phyloP scores from a whole-genome alignment of 495 filamentous ascomycete species.

The Lasiosphaeria miniovina region DNA sequence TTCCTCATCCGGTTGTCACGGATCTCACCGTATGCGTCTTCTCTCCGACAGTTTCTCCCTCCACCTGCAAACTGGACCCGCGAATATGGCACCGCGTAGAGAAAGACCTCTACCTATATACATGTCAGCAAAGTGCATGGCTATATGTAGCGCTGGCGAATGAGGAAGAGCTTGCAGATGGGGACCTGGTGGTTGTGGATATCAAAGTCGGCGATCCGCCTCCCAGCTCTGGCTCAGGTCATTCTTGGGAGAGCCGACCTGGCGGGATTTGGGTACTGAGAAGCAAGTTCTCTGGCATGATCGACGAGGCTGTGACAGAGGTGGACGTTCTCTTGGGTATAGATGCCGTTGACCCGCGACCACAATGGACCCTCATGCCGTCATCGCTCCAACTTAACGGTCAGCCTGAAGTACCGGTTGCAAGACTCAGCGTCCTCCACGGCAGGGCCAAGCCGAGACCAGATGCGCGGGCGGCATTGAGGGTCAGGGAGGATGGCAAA shows the following conservation, averaged over 20 bases:
- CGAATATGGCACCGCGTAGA: slow-evolving; percentile 14
- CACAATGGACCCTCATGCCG: slow-evolving; percentile 33
- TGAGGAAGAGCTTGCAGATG: neutral
- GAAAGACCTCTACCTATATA: neutral
- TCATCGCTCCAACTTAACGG: slow-evolving; percentile 33
- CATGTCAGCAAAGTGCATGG: neutral
- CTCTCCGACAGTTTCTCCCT: slow-evolving; percentile 6
- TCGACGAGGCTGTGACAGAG: slow-evolving; percentile 31
- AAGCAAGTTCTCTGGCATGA: slow-evolving; percentile 28
- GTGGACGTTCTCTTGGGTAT: slow-evolving; percentile 18
- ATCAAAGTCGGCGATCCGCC: neutral
- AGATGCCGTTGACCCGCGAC: neutral
- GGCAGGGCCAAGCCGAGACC: slow-evolving; percentile 13
- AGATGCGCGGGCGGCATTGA: neutral
- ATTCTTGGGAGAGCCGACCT: slow-evolving; percentile 30
- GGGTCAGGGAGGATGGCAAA: slow-evolving; percentile 13
- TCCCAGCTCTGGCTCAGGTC: neutral
- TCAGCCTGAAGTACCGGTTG: slow-evolving; percentile 28
- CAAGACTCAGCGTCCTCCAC: slow-evolving; percentile 35
- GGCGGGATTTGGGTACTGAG: slow-evolving; percentile 37
- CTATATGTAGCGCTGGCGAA: neutral
- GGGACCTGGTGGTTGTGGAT: neutral
- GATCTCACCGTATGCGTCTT: slow-evolving; percentile 5
- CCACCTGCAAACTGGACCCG: slow-evolving; percentile 20
- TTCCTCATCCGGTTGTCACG: slow-evolving; percentile 1